These are phyloP conservation scores for Ceratopteris richardii DNA, from an alignment of 75 land plant genomes.

Conservation along the genomic window DNA sequence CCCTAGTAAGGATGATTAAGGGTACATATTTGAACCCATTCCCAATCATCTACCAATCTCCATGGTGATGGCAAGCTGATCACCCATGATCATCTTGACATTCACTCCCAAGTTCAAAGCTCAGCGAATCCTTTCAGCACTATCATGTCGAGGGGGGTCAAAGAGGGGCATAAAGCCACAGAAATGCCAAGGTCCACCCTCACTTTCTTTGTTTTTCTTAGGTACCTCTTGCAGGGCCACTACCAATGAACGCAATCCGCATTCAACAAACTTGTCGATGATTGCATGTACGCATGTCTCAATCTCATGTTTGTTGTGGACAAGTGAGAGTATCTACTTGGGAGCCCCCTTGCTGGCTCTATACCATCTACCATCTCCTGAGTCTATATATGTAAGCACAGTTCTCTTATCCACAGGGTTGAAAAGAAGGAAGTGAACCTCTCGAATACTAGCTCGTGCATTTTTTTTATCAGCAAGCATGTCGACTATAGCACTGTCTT, in stretches of 20 bases:
- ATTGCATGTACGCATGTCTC: conserved; percentile 25
- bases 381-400: conserved; percentile 68
- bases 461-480: conserved; percentile 63
- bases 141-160: conserved; percentile 40
- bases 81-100: too few relatives aligned
- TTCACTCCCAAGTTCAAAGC: too few relatives aligned
- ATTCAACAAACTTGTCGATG: conserved; percentile 44
- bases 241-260: conserved; percentile 47
- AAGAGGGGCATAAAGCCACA: conserved; percentile 36
- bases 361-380: conserved; percentile 72
- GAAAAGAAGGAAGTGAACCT: conserved; percentile 63
- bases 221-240: conserved; percentile 32
- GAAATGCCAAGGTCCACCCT: conserved; percentile 37
- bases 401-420: conserved; percentile 89
- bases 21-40: too few relatives aligned
- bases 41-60: too few relatives aligned
- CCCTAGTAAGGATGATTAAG: too few relatives aligned
- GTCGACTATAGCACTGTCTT: conserved; percentile 64
- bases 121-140: conserved; percentile 37
- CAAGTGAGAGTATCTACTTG: conserved; percentile 27
- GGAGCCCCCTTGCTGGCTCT: conserved; percentile 85
- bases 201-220: conserved; percentile 26
- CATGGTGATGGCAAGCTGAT: too few relatives aligned
- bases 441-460: conserved; percentile 54
- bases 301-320: conserved; percentile 20